Evolutionary conservation across 768 basidiomycete species (phyloP), one percentile per base, ranked within the genome.

Genomic region (Trametes cingulata): DNA sequence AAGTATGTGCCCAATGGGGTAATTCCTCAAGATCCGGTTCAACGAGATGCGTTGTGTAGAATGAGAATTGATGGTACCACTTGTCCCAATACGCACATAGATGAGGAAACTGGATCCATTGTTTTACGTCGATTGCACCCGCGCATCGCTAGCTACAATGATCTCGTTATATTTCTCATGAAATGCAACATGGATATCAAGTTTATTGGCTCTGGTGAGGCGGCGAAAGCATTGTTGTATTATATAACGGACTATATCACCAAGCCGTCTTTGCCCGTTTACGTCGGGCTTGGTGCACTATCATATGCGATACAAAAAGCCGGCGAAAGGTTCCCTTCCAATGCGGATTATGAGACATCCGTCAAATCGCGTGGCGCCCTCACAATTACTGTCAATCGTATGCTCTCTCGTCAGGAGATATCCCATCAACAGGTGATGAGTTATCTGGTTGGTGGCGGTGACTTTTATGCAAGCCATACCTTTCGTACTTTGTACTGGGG

Each of bases 221-320:
- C 69, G 4, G 73, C 73, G 0, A 75, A 72, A 45, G 73, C 73
- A 0, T 59, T 73, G 0, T 41, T 76, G 29, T 75, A 68, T 56
- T 77, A 77, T 45, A 64, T 77, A 7, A 75, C 75, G 0, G 76
- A 76, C 50, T 77, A 77, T 52, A 71, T 76, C 17, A 75, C 75
- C 1, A 77, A 76, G 46, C 27, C 37, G 7, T 41, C 50, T 1
- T n/a, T 74, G 0, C 57, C 69, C 2, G 49, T 67, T 1, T 63
- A 74, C 42, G 59, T 60, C 19, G 60, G 68, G 12, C 49, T 69
- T 3, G 47, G 48, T 0, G 65, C 64, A 0, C 13, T 59, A 10
- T 20, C 19, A 3, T 51, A 46, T 25, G 50, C 51, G 4, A 53
- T 59, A 15, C 22, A 35, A 9, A 17, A 20, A 9, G 47, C 48